Base-by-base conservation (phyloP, 495 filamentous ascomycete genomes). In the Trichoderma orchidacearum region DNA sequence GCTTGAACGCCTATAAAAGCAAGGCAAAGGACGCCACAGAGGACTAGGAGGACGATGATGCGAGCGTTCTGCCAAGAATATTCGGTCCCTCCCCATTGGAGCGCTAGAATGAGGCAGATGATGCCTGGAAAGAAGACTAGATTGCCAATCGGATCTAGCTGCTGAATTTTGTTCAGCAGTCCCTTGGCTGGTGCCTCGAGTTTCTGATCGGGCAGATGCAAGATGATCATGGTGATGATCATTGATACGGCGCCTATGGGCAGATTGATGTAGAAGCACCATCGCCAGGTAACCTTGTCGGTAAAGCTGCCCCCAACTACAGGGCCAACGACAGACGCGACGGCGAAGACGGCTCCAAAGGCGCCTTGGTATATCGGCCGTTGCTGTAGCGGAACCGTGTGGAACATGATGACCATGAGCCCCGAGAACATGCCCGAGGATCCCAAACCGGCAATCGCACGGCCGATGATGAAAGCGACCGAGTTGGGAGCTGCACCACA, bases 191-290 rank as follows among this genome's bases (percentile, higher is more conserved):
- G 28, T 77, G 75, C 3, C 56, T 65, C 51, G 56, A 73, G 25
- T 9, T 61, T 51, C 30, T 68, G 64, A 55, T 72, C 63, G 8
- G 72, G 71, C 3, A 70, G 61, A 8, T 79, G 75, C 3, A 76
- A 67, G 54, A 79, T 72, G 66, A 85, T 75, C 58, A 77, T 75
- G 56, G 82, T 68, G 55, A 82, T 74, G 2, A 76, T 35, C 18
- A 80, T 70, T 1, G 82, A 83, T 5, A 84, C 67, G 3, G 68
- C 83, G 17, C 87, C 85, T 38, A 89, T 70, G 1, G 84, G 84
- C 9, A 85, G 62, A 59, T 87, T 87, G 67, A 87, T 86, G 61
- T 84, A 86, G 67, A 89, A 87, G 62, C 84, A 89, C 84, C 84
- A 88, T 34, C 85, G 67, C 86, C 86, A 89, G 7, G 77, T 76